Evolutionary conservation across 306 rosid species (phyloP).

Genomic region (Trifolium fragiferum): DNA sequence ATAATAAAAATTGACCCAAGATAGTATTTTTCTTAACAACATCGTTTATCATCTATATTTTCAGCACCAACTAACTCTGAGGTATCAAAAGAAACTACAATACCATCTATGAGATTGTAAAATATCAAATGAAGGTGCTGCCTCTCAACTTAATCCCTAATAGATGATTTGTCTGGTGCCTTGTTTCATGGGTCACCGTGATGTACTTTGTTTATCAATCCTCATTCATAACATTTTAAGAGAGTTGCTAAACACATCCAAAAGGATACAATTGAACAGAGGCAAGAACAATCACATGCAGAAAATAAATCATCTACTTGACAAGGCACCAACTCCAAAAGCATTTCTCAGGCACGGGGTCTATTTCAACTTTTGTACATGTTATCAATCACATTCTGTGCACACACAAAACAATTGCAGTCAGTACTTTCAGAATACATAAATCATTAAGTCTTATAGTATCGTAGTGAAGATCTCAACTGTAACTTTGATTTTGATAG

Average conservation of each 20-base stretch:
- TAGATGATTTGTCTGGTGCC: too few relatives aligned
- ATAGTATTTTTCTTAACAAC: background rate
- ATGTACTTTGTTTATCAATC: too few relatives aligned
- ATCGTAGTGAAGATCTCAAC: too few relatives aligned
- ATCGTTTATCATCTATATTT: background rate
- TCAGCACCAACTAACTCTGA: too few relatives aligned
- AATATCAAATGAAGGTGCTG: background rate
- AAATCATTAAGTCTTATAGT: background rate
- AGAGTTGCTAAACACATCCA: background rate
- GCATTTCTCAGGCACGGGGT: constrained; percentile 48
- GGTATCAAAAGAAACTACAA: background rate
- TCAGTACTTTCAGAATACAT: constrained; percentile 36
- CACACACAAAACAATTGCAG: constrained; percentile 19
- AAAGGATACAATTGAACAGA: constrained; percentile 27
- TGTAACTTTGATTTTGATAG: too few relatives aligned
- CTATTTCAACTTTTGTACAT: constrained; percentile 77
- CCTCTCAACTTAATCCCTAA: background rate
- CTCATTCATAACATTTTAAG: background rate
- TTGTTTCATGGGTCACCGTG: too few relatives aligned
- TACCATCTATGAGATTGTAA: background rate
- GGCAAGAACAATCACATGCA: constrained; percentile 23
- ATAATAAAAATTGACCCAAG: too few relatives aligned
- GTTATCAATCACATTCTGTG: constrained; percentile 66
- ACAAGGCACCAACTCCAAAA: constrained; percentile 31
- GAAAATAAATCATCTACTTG: constrained; percentile 32